phyloP scores from a whole-genome alignment of 1,284 basidiomycete species.

The Cutaneotrichosporon curvatum region DNA sequence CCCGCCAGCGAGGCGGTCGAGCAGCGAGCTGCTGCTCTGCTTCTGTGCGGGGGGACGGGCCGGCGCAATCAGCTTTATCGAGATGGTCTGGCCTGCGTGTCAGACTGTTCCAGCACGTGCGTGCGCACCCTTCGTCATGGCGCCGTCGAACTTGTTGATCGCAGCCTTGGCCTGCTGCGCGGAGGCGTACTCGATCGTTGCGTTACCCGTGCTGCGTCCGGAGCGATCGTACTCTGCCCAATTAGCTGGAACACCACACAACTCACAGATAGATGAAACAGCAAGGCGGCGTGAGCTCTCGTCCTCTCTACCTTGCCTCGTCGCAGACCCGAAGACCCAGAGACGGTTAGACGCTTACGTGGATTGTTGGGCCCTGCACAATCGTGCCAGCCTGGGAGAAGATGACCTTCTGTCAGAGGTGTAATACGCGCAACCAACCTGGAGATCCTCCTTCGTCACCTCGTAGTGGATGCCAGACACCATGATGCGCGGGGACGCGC shows the following conservation, averaged over 20 bases:
- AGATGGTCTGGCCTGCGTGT: conserved; percentile 69
- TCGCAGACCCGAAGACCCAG: background rate
- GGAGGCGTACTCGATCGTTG: conserved; percentile 73
- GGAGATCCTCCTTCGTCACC: conserved; percentile 77
- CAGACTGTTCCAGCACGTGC: background rate
- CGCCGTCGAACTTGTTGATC: conserved; percentile 79
- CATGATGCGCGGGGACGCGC: conserved; percentile 59
- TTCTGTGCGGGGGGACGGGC: conserved; percentile 2
- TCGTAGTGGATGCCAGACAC: conserved; percentile 92
- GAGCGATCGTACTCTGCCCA: conserved; percentile 90
- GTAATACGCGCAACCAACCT: conserved; percentile 50
- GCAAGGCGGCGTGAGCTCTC: conserved; percentile 18
- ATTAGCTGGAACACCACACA: too few relatives aligned
- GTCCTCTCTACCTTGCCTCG: background rate
- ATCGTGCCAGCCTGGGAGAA: conserved; percentile 90
- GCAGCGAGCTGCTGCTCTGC: background rate
- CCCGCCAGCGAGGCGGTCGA: conserved; percentile 5
- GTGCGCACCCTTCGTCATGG: conserved; percentile 73
- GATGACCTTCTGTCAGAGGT: conserved; percentile 56
- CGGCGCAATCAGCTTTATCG: conserved; percentile 54
- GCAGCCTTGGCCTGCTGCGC: conserved; percentile 71
- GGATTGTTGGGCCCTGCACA: conserved; percentile 82
- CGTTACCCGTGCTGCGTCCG: conserved; percentile 81
- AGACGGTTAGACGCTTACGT: conserved; percentile 58
- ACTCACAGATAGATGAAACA: conserved; percentile 22